A percentile compares a stretch with the other conserved stretches of the same genome.
Evolutionary conservation across 176 grass and related monocot species (phyloP).

Genomic region (Bothriochloa decipiens): DNA sequence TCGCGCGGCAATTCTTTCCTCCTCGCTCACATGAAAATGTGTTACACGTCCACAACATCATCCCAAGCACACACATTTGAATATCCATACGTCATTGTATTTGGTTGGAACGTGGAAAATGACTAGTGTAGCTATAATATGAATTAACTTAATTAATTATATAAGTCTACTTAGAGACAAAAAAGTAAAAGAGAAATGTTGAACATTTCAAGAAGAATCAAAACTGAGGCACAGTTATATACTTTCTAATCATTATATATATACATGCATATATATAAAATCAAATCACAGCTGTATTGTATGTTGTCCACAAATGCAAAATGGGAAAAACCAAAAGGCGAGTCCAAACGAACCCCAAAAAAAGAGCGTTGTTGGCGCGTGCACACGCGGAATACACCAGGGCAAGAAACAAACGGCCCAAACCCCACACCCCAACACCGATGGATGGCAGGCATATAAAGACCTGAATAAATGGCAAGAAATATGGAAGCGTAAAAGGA

Average conservation of each 20-base stretch:
- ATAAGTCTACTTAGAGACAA: no score
- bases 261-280: not conserved
- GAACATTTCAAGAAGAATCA: no score
- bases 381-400: slow-evolving; percentile 17
- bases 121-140: no score
- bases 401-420: not conserved
- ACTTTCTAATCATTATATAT: no score
- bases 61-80: no score
- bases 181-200: no score
- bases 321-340: slow-evolving; percentile 26
- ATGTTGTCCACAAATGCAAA: slow-evolving; percentile 9
- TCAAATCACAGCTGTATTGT: not conserved
- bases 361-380: not conserved
- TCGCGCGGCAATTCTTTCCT: not conserved
- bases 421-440: not conserved
- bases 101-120: no score
- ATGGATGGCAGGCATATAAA: not conserved
- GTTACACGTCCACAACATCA: not conserved
- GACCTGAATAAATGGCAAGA: slow-evolving; percentile 47
- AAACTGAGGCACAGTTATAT: no score
- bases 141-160: no score
- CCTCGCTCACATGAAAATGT: not conserved
- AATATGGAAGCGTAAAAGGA: slow-evolving; percentile 38
- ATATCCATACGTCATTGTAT: no score
- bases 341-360: not conserved